phyloP scores from a whole-genome alignment of 2,329 filamentous ascomycete species.

The Pestalotiopsis sp. region DNA sequence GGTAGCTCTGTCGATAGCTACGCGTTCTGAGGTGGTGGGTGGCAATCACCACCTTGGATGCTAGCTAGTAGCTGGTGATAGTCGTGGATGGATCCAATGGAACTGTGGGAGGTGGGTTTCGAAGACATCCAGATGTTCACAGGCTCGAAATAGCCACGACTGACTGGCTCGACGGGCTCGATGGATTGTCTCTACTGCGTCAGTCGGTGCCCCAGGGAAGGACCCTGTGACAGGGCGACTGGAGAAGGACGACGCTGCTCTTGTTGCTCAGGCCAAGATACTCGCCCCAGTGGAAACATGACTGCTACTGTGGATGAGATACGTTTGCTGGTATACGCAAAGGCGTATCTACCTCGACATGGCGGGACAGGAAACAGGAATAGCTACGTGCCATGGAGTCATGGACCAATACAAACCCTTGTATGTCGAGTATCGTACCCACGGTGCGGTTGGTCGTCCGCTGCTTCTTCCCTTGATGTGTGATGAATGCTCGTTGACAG shows the following conservation, averaged over 20 bases:
- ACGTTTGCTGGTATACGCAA: not conserved
- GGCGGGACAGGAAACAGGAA: not conserved
- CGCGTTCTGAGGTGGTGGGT: not conserved
- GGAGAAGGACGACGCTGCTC: not conserved
- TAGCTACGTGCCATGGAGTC: not conserved
- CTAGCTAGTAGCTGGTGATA: not conserved
- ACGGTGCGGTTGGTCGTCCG: not conserved
- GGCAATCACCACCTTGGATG: not conserved
- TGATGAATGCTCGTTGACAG: not conserved
- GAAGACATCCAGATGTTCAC: not conserved
- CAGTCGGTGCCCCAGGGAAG: conserved; percentile 16
- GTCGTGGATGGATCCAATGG: not conserved
- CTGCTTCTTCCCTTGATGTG: not conserved
- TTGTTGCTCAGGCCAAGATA: not conserved
- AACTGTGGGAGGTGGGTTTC: conserved; percentile 23
- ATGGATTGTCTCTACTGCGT: conserved; percentile 18
- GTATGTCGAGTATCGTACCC: not conserved
- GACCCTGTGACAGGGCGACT: conserved; percentile 8
- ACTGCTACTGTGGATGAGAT: not conserved
- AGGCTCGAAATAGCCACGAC: conserved; percentile 18
- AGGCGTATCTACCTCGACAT: not conserved
- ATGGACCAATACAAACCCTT: not conserved
- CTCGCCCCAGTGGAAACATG: not conserved
- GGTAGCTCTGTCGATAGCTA: not conserved
- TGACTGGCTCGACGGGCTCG: not conserved